These are phyloP conservation scores for Parvularia atlantis DNA, from an alignment of 78 protist species.

Conservation along the genomic window DNA sequence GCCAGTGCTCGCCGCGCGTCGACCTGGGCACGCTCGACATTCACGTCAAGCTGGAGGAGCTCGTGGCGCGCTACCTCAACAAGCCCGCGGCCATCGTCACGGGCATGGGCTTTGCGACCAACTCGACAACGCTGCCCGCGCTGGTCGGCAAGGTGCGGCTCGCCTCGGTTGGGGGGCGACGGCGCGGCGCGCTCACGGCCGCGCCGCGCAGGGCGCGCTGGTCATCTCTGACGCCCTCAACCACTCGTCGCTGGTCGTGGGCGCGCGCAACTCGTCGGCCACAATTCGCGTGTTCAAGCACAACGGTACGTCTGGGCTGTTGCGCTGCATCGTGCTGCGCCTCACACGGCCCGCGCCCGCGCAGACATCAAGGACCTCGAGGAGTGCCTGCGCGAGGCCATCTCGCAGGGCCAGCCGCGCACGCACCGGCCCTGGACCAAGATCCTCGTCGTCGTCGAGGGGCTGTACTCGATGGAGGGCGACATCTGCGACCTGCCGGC, in stretches of 20 bases:
- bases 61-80: conserved; percentile 81
- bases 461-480: conserved; percentile 98
- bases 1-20: not conserved
- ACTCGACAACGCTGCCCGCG: conserved; percentile 82
- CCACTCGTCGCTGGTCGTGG: conserved; percentile 90
- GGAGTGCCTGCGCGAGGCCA: conserved; percentile 45
- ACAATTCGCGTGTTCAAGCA: conserved; percentile 78
- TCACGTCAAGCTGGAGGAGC: conserved; percentile 57
- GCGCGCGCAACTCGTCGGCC: conserved; percentile 79
- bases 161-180: no score
- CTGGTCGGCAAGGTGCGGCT: conserved; percentile 55
- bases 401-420: conserved; percentile 80
- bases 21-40: conserved; percentile 10
- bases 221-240: conserved; percentile 81
- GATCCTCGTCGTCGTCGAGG: conserved; percentile 91
- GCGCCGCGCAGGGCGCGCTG: conserved; percentile 73
- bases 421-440: conserved; percentile 81
- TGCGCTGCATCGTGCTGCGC: not conserved
- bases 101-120: conserved; percentile 99
- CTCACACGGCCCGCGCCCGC: not conserved
- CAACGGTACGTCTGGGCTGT: conserved; percentile 44
- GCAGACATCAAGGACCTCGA: conserved; percentile 68
- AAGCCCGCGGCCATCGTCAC: conserved; percentile 58
- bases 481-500: conserved; percentile 55
- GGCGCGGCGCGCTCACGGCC: no score